phyloP scores from a whole-genome alignment of 1,284 basidiomycete genomes.

The Ceratobasidium sp. region DNA sequence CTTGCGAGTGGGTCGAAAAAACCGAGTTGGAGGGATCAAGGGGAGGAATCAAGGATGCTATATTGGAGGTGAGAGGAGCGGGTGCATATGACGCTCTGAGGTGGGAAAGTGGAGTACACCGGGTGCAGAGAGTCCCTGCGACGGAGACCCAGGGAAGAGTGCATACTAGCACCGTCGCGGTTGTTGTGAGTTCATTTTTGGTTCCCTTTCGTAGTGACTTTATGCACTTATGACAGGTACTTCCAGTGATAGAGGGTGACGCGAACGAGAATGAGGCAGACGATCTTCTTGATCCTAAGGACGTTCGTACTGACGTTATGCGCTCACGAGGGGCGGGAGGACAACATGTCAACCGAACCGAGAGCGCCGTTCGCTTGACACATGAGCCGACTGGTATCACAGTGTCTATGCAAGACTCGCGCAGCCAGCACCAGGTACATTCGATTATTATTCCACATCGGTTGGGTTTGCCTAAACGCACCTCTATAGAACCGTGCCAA shows the following conservation, averaged over 20 bases:
- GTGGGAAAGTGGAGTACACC: slow-evolving; percentile 96
- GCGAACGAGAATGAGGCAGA: slow-evolving; percentile 58
- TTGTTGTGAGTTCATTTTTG: slow-evolving; percentile 70
- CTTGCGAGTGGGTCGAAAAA: slow-evolving; percentile 55
- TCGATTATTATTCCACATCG: background rate
- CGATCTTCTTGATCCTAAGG: slow-evolving; percentile 81
- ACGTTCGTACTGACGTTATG: slow-evolving; percentile 94
- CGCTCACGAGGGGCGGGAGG: slow-evolving; percentile 94
- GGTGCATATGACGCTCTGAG: slow-evolving; percentile 84
- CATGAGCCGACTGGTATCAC: slow-evolving; percentile 94
- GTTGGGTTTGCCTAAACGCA: background rate
- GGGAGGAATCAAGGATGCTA: slow-evolving; percentile 86
- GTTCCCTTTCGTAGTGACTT: slow-evolving; percentile 15
- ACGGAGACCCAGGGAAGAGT: slow-evolving; percentile 90
- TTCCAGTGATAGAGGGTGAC: slow-evolving; percentile 79
- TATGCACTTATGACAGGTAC: slow-evolving; percentile 66
- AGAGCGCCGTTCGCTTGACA: slow-evolving; percentile 96
- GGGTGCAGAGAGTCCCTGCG: slow-evolving; percentile 93
- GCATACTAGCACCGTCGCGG: slow-evolving; percentile 93
- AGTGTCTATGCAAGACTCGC: slow-evolving; percentile 98
- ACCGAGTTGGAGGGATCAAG: slow-evolving; percentile 52
- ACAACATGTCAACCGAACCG: slow-evolving; percentile 99
- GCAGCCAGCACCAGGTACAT: slow-evolving; percentile 91
- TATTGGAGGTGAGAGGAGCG: slow-evolving; percentile 83
- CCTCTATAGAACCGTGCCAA: slow-evolving; percentile 79